These are phyloP conservation scores for Colletotrichum viniferum DNA, from an alignment of 2,329 filamentous ascomycete genomes.

Conservation along the genomic window DNA sequence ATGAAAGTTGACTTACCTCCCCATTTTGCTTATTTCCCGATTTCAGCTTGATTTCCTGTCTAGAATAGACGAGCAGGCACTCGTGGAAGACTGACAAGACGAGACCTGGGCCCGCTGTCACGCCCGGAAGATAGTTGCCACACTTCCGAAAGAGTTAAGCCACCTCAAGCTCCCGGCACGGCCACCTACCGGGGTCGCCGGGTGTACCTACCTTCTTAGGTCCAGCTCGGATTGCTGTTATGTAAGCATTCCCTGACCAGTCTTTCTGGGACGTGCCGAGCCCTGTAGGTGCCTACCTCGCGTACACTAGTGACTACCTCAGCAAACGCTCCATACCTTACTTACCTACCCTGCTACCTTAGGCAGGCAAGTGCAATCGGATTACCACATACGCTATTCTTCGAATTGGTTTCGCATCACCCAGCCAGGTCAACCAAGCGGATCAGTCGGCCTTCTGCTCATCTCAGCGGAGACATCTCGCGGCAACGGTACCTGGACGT, in stretches of 20 bases:
- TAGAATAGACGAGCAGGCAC: neutral
- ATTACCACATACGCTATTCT: neutral
- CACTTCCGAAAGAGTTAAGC: neutral
- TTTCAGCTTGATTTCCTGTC: neutral
- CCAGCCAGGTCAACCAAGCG: neutral
- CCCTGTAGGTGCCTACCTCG: neutral
- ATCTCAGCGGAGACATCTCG: neutral
- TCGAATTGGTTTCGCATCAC: neutral
- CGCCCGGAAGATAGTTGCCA: neutral
- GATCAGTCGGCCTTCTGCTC: neutral
- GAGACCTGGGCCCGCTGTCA: neutral
- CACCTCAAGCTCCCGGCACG: too few relatives aligned
- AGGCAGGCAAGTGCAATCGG: neutral
- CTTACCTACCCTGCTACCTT: neutral
- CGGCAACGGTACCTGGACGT: neutral
- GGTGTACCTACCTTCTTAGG: neutral
- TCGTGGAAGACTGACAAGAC: neutral
- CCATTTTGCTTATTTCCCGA: neutral
- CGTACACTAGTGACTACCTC: neutral
- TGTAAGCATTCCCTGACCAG: neutral
- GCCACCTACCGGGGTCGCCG: too few relatives aligned
- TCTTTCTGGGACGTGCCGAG: neutral
- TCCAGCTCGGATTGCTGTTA: neutral
- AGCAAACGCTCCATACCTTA: neutral
- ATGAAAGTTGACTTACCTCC: neutral